Conservation (phyloP, 2,329 filamentous ascomycete species). For the Ilyonectria mors-panacis region DNA sequence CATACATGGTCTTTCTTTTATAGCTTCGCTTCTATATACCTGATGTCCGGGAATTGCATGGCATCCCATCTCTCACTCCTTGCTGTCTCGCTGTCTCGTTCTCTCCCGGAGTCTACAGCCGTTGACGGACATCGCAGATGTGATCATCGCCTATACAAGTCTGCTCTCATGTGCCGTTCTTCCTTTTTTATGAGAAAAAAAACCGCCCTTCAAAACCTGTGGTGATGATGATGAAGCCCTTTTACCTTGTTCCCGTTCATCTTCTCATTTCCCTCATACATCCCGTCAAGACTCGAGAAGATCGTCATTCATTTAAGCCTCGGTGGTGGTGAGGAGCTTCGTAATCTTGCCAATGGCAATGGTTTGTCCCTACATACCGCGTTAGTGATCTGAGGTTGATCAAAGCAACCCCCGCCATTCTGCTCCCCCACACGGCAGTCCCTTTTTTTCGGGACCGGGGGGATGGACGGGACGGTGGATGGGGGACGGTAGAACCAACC, state of each 20-base stretch:
- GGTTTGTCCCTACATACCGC: slow-evolving; percentile 83
- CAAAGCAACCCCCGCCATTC: slow-evolving; percentile 20
- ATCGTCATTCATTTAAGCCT: slow-evolving; percentile 46
- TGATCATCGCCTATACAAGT: slow-evolving; percentile 41
- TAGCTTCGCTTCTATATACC: slow-evolving; percentile 40
- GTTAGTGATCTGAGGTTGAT: slow-evolving; percentile 45
- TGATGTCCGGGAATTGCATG: slow-evolving; percentile 36
- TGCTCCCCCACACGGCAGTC: slow-evolving; percentile 19
- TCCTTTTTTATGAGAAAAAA: slow-evolving; percentile 16
- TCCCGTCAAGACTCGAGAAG: slow-evolving; percentile 20
- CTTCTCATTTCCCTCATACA: slow-evolving; percentile 30
- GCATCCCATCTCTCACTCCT: slow-evolving; percentile 38
- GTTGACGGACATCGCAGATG: slow-evolving; percentile 32
- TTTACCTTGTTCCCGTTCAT: slow-evolving; percentile 30
- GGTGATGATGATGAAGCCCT: slow-evolving; percentile 33
- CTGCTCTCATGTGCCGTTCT: slow-evolving; percentile 27
- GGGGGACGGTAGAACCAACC: slow-evolving; percentile 64
- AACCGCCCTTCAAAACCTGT: slow-evolving; percentile 27
- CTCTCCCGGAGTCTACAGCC: slow-evolving; percentile 23
- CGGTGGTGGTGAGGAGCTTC: slow-evolving; percentile 75
- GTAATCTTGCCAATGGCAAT: slow-evolving; percentile 99
- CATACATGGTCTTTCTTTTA: slow-evolving; percentile 35
- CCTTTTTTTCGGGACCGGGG: slow-evolving; percentile 19
- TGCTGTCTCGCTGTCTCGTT: slow-evolving; percentile 26
- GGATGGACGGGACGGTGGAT: slow-evolving; percentile 11